Base-by-base conservation (phyloP, 2,329 filamentous ascomycete species). In the Fusarium denticulatum region DNA sequence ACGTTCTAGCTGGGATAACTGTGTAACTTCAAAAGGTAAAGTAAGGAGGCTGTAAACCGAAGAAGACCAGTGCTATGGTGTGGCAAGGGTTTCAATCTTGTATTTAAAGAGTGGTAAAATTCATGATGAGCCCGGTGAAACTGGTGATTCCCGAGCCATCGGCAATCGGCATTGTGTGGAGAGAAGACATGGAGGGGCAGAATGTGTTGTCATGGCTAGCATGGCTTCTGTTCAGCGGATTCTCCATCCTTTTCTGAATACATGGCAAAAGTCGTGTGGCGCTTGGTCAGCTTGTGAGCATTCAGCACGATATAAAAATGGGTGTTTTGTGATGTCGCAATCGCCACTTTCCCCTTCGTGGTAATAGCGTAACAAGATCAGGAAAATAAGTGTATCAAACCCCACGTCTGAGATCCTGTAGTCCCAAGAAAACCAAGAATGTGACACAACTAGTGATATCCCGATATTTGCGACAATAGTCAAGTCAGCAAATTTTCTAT, bases 291-390 rank as follows among this genome's bases (percentile, higher is more conserved):
- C 64, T 68, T 63, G 64, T 67, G 64, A 62, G 60, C 42, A 59
- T 42, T 47, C 46, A 53, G 56, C 37, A 55, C 60, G 68, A 73
- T 68, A 69, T 46, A 61, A 68, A 62, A 59, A 63, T 64, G 61
- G 59, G 57, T 56, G 63, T 39, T 66, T 64, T 61, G 64, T 61
- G 68, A 78, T 78, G 76, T 76, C 77, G 76, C 67, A 74, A 78
- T 78, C 64, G 73, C 71, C 71, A 67, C 75, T 49, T 75, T 78
- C 40, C 76, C 72, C 14, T 59, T 77, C 64, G 46, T 20, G 63
- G 76, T 24, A 49, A 36, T 78, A 69, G 75, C 63, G 67, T 42
- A 56, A 50, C 71, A 61, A 61, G 66, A 53, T 71, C 52, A 39
- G 49, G 42, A 55, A 62, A 49, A 26, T 49, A 28, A 58, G 50